phyloP scores from a whole-genome alignment of 495 filamentous ascomycete species.

The Podospora pseudopauciseta region DNA sequence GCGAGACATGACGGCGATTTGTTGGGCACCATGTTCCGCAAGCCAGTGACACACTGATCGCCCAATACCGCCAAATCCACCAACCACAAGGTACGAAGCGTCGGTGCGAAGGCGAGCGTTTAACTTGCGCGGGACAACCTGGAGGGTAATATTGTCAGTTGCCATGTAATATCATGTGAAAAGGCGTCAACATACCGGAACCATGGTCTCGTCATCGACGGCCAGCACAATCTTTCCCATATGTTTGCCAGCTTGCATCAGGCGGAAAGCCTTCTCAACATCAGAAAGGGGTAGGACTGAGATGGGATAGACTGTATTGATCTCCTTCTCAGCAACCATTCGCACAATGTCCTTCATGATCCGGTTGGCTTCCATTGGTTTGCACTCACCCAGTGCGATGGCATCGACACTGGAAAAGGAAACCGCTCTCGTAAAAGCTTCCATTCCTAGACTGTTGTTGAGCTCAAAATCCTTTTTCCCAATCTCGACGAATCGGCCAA shows the following conservation, averaged over 20 bases:
- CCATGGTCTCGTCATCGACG: conserved; percentile 18
- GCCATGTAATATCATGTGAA: conserved; percentile 5
- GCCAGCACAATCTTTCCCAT: conserved; percentile 56
- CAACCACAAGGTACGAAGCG: conserved; percentile 57
- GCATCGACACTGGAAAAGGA: conserved; percentile 35
- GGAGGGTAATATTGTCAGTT: conserved; percentile 7
- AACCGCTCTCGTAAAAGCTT: conserved; percentile 37
- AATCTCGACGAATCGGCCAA: conserved; percentile 57
- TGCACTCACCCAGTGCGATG: conserved; percentile 24
- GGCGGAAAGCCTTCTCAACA: conserved; percentile 42
- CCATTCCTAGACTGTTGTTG: conserved; percentile 39
- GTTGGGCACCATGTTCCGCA: conserved; percentile 52
- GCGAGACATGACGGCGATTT: conserved; percentile 57
- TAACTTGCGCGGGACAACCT: conserved; percentile 19
- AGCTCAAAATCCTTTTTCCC: conserved; percentile 44
- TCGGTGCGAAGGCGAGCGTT: conserved; percentile 33
- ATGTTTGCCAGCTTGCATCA: conserved; percentile 49
- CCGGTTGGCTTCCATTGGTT: conserved; percentile 32
- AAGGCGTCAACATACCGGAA: conserved; percentile 21
- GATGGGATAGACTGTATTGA: conserved; percentile 33
- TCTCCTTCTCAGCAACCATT: conserved; percentile 36
- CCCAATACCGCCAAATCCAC: conserved; percentile 62
- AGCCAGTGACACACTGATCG: conserved; percentile 57
- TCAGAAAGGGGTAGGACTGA: conserved; percentile 36
- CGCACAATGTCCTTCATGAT: conserved; percentile 41